Conservation (phyloP, 2,329 filamentous ascomycete species). For the Coniochaeta sp. region DNA sequence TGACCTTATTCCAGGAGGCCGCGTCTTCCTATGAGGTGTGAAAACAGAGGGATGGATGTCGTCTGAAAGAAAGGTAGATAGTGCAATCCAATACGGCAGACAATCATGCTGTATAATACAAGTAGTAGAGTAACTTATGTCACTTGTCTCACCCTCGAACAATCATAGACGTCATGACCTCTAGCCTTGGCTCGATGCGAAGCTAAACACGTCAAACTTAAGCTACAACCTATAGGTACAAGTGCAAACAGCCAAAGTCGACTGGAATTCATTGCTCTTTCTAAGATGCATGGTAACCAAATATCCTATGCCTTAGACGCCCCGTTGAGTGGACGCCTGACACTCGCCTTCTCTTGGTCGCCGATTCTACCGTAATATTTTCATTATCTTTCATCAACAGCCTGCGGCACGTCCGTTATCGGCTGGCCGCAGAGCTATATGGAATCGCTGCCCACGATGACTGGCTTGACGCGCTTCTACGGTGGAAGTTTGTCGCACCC, state of each 20-base stretch:
- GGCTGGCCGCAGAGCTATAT: neutral
- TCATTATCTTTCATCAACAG: neutral
- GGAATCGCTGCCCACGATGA: neutral
- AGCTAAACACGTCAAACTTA: neutral
- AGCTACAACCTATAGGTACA: neutral
- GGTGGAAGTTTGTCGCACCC: too few species aligned
- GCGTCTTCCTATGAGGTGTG: neutral
- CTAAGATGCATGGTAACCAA: neutral
- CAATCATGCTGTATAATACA: neutral
- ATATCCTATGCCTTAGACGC: neutral
- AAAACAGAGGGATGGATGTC: neutral
- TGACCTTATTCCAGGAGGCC: neutral
- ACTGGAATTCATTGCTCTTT: neutral
- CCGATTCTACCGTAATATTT: neutral
- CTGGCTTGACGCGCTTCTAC: neutral
- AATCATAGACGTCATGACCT: neutral
- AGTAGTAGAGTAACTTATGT: neutral
- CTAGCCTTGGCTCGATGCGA: neutral
- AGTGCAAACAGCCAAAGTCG: neutral
- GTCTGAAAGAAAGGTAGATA: too few species aligned
- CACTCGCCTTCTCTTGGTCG: neutral
- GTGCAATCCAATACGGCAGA: too few species aligned
- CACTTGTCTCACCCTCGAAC: neutral
- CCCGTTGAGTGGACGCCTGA: neutral
- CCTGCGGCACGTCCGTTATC: neutral